phyloP scores from a whole-genome alignment of 2,329 filamentous ascomycete species.

The Davidsoniella virescens region DNA sequence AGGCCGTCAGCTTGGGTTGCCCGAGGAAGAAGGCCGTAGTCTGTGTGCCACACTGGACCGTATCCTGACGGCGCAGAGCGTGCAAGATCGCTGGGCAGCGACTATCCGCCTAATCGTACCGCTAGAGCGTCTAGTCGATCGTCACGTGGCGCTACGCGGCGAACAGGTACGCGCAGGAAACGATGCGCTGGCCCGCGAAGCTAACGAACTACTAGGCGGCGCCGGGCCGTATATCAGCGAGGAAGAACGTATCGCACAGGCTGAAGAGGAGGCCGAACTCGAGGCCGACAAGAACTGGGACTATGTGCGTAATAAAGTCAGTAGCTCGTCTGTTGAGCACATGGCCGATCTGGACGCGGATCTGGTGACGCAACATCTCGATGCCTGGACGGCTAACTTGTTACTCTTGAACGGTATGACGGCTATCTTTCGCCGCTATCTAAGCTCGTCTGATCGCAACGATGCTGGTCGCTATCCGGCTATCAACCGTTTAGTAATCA shows the following conservation, averaged over 20 bases:
- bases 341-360: background rate
- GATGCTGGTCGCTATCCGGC: slow-evolving; percentile 6
- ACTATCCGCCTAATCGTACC: background rate
- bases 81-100: background rate
- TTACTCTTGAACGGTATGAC: slow-evolving; percentile 2
- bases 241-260: background rate
- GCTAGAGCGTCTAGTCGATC: slow-evolving; percentile 2
- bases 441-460: slow-evolving; percentile 1
- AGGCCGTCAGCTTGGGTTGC: background rate
- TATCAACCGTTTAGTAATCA: slow-evolving; percentile 3
- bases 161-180: slow-evolving; percentile 1
- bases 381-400: slow-evolving; percentile 8
- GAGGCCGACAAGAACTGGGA: slow-evolving; percentile 4
- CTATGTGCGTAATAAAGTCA: background rate
- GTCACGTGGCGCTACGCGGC: background rate
- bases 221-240: background rate
- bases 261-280: background rate
- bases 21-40: background rate
- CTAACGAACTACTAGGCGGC: background rate
- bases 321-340: background rate
- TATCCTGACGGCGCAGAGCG: background rate
- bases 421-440: slow-evolving; percentile 3
- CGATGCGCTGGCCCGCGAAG: background rate
- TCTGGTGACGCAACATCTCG: slow-evolving; percentile 5
- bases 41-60: background rate